phyloP scores from a whole-genome alignment of 768 basidiomycete species.

The Rhodocollybia butyracea region DNA sequence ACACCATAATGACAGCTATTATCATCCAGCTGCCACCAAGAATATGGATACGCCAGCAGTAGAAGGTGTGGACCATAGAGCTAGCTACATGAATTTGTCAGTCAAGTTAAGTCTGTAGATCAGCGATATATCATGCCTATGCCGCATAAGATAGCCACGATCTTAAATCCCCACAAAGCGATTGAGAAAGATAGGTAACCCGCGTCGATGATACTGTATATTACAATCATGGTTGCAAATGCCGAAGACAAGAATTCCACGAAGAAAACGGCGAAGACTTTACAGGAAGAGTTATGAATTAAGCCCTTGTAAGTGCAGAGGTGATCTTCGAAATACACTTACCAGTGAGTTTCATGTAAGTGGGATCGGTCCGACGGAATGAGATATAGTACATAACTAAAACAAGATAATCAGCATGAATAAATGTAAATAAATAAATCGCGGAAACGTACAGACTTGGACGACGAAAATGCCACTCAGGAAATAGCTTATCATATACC shows the following conservation, averaged over 20 bases:
- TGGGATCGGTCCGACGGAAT: constrained; percentile 2
- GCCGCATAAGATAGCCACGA: constrained; percentile 16
- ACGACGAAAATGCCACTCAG: constrained; percentile 9
- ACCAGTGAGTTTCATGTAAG: constrained; percentile 3
- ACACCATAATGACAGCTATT: constrained; percentile 9
- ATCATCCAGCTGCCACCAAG: constrained; percentile 7
- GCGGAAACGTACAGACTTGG: constrained; percentile 9
- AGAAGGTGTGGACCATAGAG: constrained; percentile 14
- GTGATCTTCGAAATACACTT: not conserved
- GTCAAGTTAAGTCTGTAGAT: not conserved
- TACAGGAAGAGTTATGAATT: not conserved
- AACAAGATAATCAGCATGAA: not conserved
- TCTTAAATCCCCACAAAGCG: constrained; percentile 13
- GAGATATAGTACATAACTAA: constrained; percentile 9
- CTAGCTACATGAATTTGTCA: constrained; percentile 6
- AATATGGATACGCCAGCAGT: constrained; percentile 21
- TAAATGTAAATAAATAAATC: not conserved
- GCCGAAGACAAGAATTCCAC: constrained; percentile 17
- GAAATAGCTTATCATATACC: constrained; percentile 8
- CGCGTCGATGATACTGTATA: constrained; percentile 14
- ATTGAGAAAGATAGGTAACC: constrained; percentile 17
- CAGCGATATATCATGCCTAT: constrained; percentile 12
- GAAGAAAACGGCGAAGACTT: constrained; percentile 15
- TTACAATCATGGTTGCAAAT: constrained; percentile 18
- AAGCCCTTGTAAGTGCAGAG: too few species aligned